These are phyloP conservation scores for Hyaloscypha finlandica DNA, from an alignment of 495 filamentous ascomycete genomes.

Conservation along the genomic window DNA sequence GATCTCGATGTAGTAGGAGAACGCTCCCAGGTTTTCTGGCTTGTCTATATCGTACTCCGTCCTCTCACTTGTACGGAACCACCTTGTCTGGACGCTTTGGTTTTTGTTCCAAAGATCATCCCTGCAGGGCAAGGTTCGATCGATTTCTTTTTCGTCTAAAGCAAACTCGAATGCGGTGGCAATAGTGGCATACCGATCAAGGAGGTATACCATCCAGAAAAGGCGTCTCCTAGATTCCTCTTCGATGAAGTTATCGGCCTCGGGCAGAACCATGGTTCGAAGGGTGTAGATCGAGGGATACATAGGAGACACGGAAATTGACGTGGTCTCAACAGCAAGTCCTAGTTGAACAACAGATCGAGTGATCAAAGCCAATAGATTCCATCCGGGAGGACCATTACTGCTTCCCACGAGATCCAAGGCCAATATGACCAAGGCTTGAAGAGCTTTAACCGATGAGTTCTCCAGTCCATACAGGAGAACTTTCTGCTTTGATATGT, in stretches of 20 bases:
- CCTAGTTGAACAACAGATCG: constrained; percentile 84
- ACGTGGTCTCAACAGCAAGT: constrained; percentile 76
- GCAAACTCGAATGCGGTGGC: constrained; percentile 90
- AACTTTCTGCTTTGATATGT: constrained; percentile 80
- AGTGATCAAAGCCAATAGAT: constrained; percentile 82
- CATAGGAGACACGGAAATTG: constrained; percentile 65
- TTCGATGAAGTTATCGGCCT: constrained; percentile 82
- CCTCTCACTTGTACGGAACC: constrained; percentile 64
- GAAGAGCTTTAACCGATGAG: constrained; percentile 82
- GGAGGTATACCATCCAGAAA: constrained; percentile 91
- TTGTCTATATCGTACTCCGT: constrained; percentile 65
- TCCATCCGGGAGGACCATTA: constrained; percentile 82
- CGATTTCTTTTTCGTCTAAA: constrained; percentile 83
- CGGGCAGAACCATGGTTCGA: constrained; percentile 77
- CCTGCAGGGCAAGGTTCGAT: constrained; percentile 80
- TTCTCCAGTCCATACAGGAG: constrained; percentile 77
- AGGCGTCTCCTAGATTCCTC: constrained; percentile 80
- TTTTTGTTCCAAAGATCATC: constrained; percentile 86
- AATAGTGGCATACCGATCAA: constrained; percentile 86
- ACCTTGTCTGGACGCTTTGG: constrained; percentile 77
- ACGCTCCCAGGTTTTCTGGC: constrained; percentile 75
- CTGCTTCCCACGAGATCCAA: constrained; percentile 39
- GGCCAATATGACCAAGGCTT: constrained; percentile 76
- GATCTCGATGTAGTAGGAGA: constrained; percentile 85
- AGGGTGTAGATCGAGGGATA: constrained; percentile 83